phyloP scores from a whole-genome alignment of 805 yeast genomes.

The Myxozyma neglecta region DNA sequence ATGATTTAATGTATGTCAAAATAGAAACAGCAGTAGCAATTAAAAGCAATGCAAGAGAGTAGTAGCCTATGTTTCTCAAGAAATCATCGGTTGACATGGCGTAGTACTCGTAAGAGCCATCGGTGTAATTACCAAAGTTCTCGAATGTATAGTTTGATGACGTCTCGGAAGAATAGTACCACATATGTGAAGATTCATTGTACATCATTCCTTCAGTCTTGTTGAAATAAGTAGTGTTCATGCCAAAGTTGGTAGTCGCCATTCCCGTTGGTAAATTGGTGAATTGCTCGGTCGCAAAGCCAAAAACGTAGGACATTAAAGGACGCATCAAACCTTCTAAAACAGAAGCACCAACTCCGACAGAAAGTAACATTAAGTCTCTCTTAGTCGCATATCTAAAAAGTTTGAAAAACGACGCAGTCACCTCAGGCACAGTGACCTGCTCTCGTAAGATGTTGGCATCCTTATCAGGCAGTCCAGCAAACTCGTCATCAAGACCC shows the following conservation, averaged over 20 bases:
- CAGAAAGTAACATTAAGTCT: slow-evolving; percentile 36
- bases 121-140: slow-evolving; percentile 4
- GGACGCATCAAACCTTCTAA: slow-evolving; percentile 46
- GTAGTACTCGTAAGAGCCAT: slow-evolving; percentile 6
- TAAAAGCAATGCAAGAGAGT: slow-evolving; percentile 43
- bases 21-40: slow-evolving; percentile 41
- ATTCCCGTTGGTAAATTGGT: slow-evolving; percentile 26
- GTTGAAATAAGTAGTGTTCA: slow-evolving; percentile 7
- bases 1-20: slow-evolving; percentile 40
- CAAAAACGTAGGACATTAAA: slow-evolving; percentile 43
- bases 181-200: slow-evolving; percentile 9
- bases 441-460: slow-evolving; percentile 41
- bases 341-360: slow-evolving; percentile 41
- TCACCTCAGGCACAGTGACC: slow-evolving; percentile 32
- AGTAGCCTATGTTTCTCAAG: slow-evolving; percentile 17
- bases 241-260: neutral
- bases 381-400: slow-evolving; percentile 41
- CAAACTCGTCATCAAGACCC: slow-evolving; percentile 31
- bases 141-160: slow-evolving; percentile 6
- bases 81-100: slow-evolving; percentile 7
- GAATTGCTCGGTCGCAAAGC: slow-evolving; percentile 43
- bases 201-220: slow-evolving; percentile 10
- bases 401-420: slow-evolving; percentile 36
- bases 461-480: slow-evolving; percentile 38
- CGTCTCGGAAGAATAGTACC: slow-evolving; percentile 4